These are phyloP conservation scores for Septoria linicola DNA, from an alignment of 2,329 filamentous ascomycete genomes.

Conservation along the genomic window DNA sequence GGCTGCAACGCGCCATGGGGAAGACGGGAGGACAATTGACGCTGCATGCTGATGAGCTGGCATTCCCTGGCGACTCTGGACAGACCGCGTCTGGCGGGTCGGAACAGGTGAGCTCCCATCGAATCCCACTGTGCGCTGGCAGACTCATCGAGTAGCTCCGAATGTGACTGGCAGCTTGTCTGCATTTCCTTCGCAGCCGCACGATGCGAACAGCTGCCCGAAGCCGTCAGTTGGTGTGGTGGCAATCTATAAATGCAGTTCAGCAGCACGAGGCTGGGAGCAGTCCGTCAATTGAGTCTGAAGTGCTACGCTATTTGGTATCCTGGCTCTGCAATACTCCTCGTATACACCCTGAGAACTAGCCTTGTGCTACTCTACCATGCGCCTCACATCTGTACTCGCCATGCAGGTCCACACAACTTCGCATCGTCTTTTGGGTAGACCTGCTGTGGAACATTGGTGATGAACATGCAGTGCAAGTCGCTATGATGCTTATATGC, in stretches of 20 bases:
- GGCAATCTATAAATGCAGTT: too few relatives aligned
- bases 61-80: slow-evolving; percentile 24
- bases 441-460: slow-evolving; percentile 20
- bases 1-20: slow-evolving; percentile 20
- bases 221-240: too few relatives aligned
- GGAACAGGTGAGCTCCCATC: neutral
- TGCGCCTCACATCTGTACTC: neutral
- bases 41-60: slow-evolving; percentile 25
- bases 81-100: slow-evolving; percentile 2
- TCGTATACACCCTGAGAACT: too few relatives aligned
- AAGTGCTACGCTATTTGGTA: too few relatives aligned
- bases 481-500: too few relatives aligned
- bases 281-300: too few relatives aligned
- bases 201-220: slow-evolving; percentile 13
- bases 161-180: slow-evolving; percentile 4
- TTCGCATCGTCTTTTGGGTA: slow-evolving; percentile 21
- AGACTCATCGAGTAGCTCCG: slow-evolving; percentile 2
- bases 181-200: slow-evolving; percentile 14
- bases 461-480: neutral
- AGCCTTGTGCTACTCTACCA: neutral
- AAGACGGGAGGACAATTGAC: slow-evolving; percentile 3
- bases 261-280: too few relatives aligned
- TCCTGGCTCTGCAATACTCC: too few relatives aligned
- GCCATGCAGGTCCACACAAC: slow-evolving; percentile 9
- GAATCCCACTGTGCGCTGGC: slow-evolving; percentile 18